Percentiles rank a stretch among this genome's conserved stretches.
These are phyloP conservation scores for Cystoisospora suis DNA, from an alignment of 169 alveolate species.

Conservation along the genomic window DNA sequence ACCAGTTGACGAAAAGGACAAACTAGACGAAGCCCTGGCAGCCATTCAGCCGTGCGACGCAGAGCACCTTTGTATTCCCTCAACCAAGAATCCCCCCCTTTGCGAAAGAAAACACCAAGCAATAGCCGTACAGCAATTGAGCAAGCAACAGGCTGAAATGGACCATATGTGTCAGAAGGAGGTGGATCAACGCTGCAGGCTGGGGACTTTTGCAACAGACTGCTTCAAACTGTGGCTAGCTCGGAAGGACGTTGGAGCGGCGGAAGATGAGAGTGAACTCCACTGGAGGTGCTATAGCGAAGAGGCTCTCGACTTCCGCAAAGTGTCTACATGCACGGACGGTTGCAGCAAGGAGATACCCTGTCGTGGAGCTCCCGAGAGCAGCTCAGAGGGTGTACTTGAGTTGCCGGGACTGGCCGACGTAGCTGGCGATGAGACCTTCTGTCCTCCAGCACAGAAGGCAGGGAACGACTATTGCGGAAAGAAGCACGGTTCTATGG, in stretches of 20 bases:
- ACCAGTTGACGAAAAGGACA: not conserved
- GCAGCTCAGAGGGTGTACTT: not conserved
- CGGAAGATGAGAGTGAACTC: not conserved
- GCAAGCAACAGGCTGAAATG: constrained; percentile 9
- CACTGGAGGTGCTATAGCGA: not conserved
- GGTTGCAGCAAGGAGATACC: constrained; percentile 32
- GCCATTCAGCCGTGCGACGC: constrained; percentile 10
- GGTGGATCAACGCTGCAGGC: not conserved
- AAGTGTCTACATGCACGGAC: not conserved
- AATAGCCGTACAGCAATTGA: not conserved
- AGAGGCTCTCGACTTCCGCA: not conserved
- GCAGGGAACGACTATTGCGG: not conserved
- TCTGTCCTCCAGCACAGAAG: not conserved
- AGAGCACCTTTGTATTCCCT: not conserved
- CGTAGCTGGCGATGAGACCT: not conserved
- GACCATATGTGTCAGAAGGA: not conserved
- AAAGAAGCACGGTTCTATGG: not conserved
- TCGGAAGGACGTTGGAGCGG: not conserved
- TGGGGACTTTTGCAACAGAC: not conserved
- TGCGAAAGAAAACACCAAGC: not conserved
- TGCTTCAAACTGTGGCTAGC: constrained; percentile 23
- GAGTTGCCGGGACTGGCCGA: not conserved
- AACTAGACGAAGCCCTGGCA: not conserved
- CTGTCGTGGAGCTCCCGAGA: not conserved
- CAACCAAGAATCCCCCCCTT: not conserved